These are phyloP conservation scores for Brassica balearica DNA, from an alignment of 441 rosid genomes.

Conservation along the genomic window DNA sequence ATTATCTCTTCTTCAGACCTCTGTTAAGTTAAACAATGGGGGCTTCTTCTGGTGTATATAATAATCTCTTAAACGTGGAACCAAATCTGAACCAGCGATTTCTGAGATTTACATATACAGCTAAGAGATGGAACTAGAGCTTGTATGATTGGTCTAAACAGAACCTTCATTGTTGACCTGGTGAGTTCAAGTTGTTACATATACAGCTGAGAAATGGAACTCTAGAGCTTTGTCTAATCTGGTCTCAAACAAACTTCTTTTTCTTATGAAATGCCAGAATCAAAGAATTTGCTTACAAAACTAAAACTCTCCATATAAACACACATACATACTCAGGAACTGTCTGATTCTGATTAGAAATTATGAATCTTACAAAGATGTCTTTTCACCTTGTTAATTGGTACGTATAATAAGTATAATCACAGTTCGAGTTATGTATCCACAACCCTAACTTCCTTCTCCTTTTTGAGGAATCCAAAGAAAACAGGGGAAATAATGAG, in stretches of 20 bases:
- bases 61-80: constrained; percentile 34
- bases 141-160: constrained; percentile 82
- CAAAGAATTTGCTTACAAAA: not conserved
- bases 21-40: not conserved
- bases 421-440: constrained; percentile 35
- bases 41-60: not conserved
- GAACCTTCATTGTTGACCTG: constrained; percentile 70
- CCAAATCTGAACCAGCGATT: constrained; percentile 63
- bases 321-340: constrained; percentile 5
- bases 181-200: constrained; percentile 43
- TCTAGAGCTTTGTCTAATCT: no score
- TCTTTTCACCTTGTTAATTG: constrained; percentile 23
- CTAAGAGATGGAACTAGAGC: constrained; percentile 93
- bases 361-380: constrained; percentile 33
- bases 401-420: constrained; percentile 41
- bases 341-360: constrained; percentile 10
- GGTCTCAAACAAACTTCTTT: not conserved
- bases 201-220: no score
- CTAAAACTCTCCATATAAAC: not conserved
- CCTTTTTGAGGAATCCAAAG: constrained; percentile 25
- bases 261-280: not conserved
- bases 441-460: constrained; percentile 28
- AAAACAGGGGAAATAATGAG: constrained; percentile 4
- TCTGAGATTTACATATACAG: constrained; percentile 77
- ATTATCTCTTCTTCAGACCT: constrained; percentile 30